phyloP scores from a whole-genome alignment of 345 rosid species.

The Balakata baccata region DNA sequence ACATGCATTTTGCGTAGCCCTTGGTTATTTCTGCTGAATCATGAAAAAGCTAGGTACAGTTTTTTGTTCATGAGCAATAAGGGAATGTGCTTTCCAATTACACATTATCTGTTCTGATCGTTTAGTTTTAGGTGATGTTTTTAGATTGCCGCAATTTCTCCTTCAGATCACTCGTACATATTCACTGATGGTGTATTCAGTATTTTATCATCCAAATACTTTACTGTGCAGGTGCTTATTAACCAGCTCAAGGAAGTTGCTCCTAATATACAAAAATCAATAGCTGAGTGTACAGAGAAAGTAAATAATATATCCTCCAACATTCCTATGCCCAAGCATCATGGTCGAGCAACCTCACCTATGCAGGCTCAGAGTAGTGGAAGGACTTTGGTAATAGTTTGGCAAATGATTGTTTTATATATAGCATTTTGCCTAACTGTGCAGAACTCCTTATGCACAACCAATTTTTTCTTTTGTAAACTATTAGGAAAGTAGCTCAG shows the following conservation, averaged over 20 bases:
- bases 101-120: not conserved
- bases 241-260: conserved; percentile 89
- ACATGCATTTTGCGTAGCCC: not conserved
- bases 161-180: conserved; percentile 6
- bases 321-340: conserved; percentile 56
- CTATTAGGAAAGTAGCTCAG: conserved; percentile 68
- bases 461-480: conserved; percentile 12
- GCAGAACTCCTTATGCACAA: not conserved
- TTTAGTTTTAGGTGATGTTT: conserved; percentile 5
- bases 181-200: conserved; percentile 15
- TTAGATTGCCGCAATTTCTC: conserved; percentile 8
- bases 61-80: conserved; percentile 12
- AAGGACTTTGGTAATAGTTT: conserved; percentile 52
- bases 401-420: conserved; percentile 13
- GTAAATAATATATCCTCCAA: conserved; percentile 66
- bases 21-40: not conserved
- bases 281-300: conserved; percentile 74
- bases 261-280: conserved; percentile 83
- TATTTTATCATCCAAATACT: conserved; percentile 18
- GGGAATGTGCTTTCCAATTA: not conserved
- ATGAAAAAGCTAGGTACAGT: not conserved
- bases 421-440: conserved; percentile 3
- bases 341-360: conserved; percentile 54
- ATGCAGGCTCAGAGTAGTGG: conserved; percentile 76
- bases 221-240: conserved; percentile 71